Conservation (phyloP, 2,329 filamentous ascomycete species). For the Calonectria naviculata region DNA sequence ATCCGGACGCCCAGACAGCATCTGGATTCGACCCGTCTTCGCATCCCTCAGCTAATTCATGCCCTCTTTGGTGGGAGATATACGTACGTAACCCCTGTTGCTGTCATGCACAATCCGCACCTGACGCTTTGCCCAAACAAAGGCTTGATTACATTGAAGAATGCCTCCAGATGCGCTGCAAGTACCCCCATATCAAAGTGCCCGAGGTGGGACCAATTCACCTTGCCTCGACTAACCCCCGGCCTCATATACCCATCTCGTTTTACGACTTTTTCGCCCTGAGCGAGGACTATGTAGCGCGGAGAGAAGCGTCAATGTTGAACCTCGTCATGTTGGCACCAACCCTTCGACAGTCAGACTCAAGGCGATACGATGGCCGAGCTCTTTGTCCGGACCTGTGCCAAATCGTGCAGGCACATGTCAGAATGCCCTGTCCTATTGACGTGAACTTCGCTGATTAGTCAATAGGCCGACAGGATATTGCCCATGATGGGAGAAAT, state of each 20-base stretch:
- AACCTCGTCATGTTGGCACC: neutral
- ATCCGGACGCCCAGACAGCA: neutral
- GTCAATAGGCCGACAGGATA: neutral
- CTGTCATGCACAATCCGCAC: neutral
- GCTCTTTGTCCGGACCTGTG: neutral
- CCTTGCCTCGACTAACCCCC: neutral
- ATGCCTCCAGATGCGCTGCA: neutral
- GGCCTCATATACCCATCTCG: neutral
- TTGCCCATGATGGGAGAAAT: neutral
- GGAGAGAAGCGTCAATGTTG: neutral
- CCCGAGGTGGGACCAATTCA: neutral
- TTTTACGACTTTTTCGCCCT: neutral
- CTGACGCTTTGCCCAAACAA: neutral
- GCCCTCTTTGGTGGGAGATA: conserved; percentile 2
- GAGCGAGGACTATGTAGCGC: neutral
- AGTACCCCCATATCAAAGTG: neutral
- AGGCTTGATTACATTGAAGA: neutral
- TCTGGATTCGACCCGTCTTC: conserved; percentile 1
- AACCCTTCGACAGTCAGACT: neutral
- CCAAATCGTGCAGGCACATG: neutral
- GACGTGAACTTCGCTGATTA: neutral
- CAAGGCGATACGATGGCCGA: neutral
- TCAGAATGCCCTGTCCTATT: neutral
- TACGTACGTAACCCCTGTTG: neutral
- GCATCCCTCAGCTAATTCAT: neutral